Base-by-base conservation (phyloP, 208 protist species). In the Blechomonas ayalai region DNA sequence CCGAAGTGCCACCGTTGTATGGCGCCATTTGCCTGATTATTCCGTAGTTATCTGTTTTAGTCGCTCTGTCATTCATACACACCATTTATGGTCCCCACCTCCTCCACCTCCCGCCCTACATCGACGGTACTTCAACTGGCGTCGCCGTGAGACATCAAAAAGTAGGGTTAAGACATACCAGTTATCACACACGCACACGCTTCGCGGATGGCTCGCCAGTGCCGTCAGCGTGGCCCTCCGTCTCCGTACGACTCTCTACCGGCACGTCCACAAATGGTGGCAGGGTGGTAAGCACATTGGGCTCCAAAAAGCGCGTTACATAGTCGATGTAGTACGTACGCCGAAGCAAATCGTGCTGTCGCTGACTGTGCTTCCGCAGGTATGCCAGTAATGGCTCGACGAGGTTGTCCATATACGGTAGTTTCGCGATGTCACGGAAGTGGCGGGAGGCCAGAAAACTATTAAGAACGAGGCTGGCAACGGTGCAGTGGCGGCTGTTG, bases 271-370 rank as follows among this genome's bases (percentile, higher is more conserved):
- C 45, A 39, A 84, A 88, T 7, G 80, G 81, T 5, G 85, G 81
- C 19, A 69, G 24, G 23, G 55, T 74, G 10, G 77, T 90, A 24
- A 93, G 67, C 13, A 59, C 69, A 18, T 70, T 68, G 12, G 73
- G 80, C 0, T 61, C 41, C 8, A 85, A 27, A 1, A 47, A 55
- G 41, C 60, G 85, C 25, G 82, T 86, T 34, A 95, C 58, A 46
- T 89, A 92, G 54, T 92, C 83, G 50, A 95, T 70, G 62, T 92
- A 91, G 61, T 95, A 91, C n/a, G 80, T 90, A 15, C 74, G 75
- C 4, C 73, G 70, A 45, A 91, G 67, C 48, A 81, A 52, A 16
- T 87, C 72, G 37, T 88, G 80, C 48, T 88, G 68, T 8, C 89
- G 84, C 46, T 84, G 82, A 26, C 76, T 86, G 74, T 96, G 89